These are phyloP conservation scores for Eutrema salsugineum DNA, from an alignment of 441 rosid genomes.

Conservation along the genomic window DNA sequence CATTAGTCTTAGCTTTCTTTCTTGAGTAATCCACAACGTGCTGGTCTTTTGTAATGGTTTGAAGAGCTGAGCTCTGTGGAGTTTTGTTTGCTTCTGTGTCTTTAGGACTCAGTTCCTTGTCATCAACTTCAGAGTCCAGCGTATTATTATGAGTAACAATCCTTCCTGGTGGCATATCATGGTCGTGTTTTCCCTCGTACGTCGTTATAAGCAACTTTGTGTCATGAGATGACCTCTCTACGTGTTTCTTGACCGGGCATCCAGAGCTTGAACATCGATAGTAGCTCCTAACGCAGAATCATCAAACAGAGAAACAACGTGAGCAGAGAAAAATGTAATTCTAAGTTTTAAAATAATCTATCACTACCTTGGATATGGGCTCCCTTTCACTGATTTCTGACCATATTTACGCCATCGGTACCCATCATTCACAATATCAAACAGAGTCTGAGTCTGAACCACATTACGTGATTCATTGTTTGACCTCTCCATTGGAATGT, in stretches of 20 bases:
- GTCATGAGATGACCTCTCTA: conserved; percentile 87
- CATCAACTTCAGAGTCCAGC: conserved; percentile 35
- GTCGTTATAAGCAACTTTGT: conserved; percentile 77
- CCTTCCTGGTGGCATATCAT: conserved; percentile 71
- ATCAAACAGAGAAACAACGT: not conserved
- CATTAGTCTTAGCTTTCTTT: conserved; percentile 33
- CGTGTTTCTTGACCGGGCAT: conserved; percentile 90
- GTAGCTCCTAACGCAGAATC: conserved; percentile 61
- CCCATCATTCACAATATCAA: conserved; percentile 88
- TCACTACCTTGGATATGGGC: conserved; percentile 83
- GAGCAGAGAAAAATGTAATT: not conserved
- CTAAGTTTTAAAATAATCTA: not conserved
- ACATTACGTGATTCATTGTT: conserved; percentile 54
- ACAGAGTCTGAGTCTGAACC: conserved; percentile 66
- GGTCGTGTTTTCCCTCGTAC: conserved; percentile 85
- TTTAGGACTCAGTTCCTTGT: conserved; percentile 32
- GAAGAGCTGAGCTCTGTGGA: conserved; percentile 24
- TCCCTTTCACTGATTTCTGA: conserved; percentile 94
- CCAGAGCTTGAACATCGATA: conserved; percentile 90
- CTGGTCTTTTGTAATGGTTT: conserved; percentile 32
- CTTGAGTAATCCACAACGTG: conserved; percentile 20
- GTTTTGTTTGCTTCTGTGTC: conserved; percentile 24
- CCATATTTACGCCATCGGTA: conserved; percentile 99
- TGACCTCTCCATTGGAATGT: conserved; percentile 43
- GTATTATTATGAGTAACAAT: conserved; percentile 53